Base-by-base conservation (phyloP, 192 early-diverging fungal species). In the Geranomyces michiganensis region DNA sequence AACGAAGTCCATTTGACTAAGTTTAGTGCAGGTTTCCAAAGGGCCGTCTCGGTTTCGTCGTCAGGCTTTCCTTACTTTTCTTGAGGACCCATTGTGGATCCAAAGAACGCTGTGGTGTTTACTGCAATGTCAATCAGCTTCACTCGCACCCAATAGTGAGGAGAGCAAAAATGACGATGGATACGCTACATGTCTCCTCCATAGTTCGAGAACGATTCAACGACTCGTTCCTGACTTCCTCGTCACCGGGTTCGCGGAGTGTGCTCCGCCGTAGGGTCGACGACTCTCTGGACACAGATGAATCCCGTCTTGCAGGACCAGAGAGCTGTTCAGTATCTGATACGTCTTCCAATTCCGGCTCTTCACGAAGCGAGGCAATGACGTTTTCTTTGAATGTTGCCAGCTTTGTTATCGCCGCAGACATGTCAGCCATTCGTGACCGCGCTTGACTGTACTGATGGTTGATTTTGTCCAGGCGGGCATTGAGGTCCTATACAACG, bases 321-420 rank as follows among this genome's bases (percentile, higher is more conserved):
- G n/a, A n/a, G n/a, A n/a, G n/a, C n/a, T n/a, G n/a, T n/a, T n/a
- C n/a, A n/a, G n/a, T n/a, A n/a, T n/a, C n/a, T n/a, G n/a, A n/a
- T n/a, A n/a, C n/a, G n/a, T n/a, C n/a, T n/a, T n/a, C 53, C 14
- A 30, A 65, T 17, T 67, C 76, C 24, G 56, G 56, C 22, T 77
- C 76, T 15, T 47, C 49, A 10, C 36, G 65, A 13, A 77, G 44
- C 19, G 76, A 77, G 26, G 79, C 67, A 67, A 74, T 73, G 12
- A 78, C 76, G 49, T 51, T 69, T 44, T 74, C 67, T 43, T 74
- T 78, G 63, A 78, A 78, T 26, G 24, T 67, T 5, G 76, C 62
- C n/a, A 78, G 60, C 47, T 74, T 78, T 10, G 41, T 32, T 15
- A 78, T 61, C 4, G 76, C 67, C 33, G 67, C 13, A 12, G 66